phyloP scores from a whole-genome alignment of 345 rosid genomes.

The Populus davidiana region DNA sequence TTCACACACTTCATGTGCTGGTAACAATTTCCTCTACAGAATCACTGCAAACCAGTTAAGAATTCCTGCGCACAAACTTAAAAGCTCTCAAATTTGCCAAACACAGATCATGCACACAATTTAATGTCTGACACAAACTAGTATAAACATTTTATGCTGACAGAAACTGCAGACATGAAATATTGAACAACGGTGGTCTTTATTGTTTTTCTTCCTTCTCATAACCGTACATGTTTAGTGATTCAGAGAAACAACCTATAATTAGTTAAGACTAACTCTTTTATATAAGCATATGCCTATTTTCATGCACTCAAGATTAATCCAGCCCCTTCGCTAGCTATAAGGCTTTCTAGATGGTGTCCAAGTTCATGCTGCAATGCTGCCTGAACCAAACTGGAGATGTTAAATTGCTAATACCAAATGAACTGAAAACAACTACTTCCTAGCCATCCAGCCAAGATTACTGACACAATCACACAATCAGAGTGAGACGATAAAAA shows the following conservation, averaged over 20 bases:
- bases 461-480: neutral
- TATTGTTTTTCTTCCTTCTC: neutral
- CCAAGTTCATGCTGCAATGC: neutral
- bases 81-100: neutral
- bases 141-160: neutral
- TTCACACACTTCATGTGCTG: neutral
- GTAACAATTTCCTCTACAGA: neutral
- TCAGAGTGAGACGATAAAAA: neutral
- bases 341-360: neutral
- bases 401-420: neutral
- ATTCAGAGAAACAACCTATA: neutral
- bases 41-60: neutral
- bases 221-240: neutral
- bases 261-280: neutral
- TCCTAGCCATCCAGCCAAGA: neutral
- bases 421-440: neutral
- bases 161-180: neutral
- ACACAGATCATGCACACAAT: neutral
- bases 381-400: neutral
- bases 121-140: neutral
- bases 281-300: neutral
- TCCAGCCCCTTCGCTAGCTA: neutral
- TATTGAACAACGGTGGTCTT: neutral
- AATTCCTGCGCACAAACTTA: neutral
- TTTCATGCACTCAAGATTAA: neutral